Evolutionary conservation across 495 filamentous ascomycete genomes (phyloP).

Genomic region (Astrocystis sublimbata): DNA sequence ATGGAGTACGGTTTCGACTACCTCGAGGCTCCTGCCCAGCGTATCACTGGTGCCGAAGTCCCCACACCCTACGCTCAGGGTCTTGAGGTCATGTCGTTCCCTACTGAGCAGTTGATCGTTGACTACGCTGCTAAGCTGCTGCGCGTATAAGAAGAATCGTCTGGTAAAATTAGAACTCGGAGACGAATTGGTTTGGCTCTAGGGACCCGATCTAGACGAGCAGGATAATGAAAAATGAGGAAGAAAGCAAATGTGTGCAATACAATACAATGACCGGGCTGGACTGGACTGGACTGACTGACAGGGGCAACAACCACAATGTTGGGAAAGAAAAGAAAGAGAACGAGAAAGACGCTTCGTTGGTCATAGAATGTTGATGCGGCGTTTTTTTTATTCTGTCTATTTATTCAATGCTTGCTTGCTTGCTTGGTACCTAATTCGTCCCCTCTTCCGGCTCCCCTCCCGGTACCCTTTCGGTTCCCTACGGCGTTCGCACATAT

Average conservation of each 20-base stretch:
- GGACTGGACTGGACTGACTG: no score
- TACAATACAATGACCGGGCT: no score
- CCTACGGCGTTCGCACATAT: no score
- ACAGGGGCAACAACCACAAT: no score
- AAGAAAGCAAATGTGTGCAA: neutral
- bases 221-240: neutral
- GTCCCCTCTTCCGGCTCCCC: no score
- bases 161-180: no score
- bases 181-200: neutral
- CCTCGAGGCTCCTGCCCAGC: conserved; percentile 86
- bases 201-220: neutral
- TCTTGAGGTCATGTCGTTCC: conserved; percentile 91
- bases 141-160: conserved; percentile 66
- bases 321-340: no score
- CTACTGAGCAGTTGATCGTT: conserved; percentile 79
- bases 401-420: no score
- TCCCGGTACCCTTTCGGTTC: no score
- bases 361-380: conserved; percentile 20
- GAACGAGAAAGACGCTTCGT: neutral
- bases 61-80: conserved; percentile 89
- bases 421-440: no score
- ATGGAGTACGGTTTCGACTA: conserved; percentile 99
- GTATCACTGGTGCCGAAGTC: conserved; percentile 94
- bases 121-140: conserved; percentile 81
- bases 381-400: conserved; percentile 16